A percentile compares a stretch with the other conserved stretches of the same genome.
These are phyloP conservation scores for Pichia sp. DNA, from an alignment of 1,139 yeast species.

Conservation along the genomic window DNA sequence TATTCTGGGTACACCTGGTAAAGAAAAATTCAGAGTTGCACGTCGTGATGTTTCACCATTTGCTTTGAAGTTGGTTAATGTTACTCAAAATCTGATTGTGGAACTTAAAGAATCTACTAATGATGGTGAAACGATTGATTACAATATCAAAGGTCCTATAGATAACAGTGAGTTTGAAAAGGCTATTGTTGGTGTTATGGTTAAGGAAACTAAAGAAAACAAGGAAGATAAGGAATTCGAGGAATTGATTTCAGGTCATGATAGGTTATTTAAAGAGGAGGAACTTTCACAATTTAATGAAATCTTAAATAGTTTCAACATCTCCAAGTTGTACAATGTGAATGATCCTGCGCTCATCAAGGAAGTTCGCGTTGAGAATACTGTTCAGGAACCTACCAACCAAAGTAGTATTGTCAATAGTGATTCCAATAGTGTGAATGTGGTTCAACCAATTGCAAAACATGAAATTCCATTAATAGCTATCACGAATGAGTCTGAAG, in stretches of 20 bases:
- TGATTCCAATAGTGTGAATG: too few species aligned
- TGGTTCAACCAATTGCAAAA: too few species aligned
- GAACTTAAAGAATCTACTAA: conserved; percentile 17
- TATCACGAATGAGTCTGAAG: too few species aligned
- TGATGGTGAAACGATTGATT: conserved; percentile 14
- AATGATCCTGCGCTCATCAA: background rate
- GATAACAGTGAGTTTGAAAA: conserved; percentile 11
- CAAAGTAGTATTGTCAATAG: too few species aligned
- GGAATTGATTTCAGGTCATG: conserved; percentile 16
- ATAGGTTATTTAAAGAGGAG: conserved; percentile 8
- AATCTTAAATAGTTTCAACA: conserved; percentile 6
- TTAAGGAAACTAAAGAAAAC: conserved; percentile 18
- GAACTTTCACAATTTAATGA: conserved; percentile 14
- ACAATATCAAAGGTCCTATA: conserved; percentile 5
- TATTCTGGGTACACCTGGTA: conserved; percentile 12
- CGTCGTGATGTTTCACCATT: conserved; percentile 34
- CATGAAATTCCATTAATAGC: too few species aligned
- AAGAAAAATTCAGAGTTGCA: conserved; percentile 33
- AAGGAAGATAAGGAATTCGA: conserved; percentile 21
- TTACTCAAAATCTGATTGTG: conserved; percentile 19
- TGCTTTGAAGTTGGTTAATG: conserved; percentile 24
- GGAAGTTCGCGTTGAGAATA: too few species aligned
- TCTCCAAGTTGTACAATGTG: background rate
- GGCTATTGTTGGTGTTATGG: conserved; percentile 7
- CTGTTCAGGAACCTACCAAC: too few species aligned